A percentile compares a stretch with the other conserved stretches of the same genome.
Conservation (phyloP, 2,329 filamentous ascomycete species). For the Lasiodiplodia gonubiensis region DNA sequence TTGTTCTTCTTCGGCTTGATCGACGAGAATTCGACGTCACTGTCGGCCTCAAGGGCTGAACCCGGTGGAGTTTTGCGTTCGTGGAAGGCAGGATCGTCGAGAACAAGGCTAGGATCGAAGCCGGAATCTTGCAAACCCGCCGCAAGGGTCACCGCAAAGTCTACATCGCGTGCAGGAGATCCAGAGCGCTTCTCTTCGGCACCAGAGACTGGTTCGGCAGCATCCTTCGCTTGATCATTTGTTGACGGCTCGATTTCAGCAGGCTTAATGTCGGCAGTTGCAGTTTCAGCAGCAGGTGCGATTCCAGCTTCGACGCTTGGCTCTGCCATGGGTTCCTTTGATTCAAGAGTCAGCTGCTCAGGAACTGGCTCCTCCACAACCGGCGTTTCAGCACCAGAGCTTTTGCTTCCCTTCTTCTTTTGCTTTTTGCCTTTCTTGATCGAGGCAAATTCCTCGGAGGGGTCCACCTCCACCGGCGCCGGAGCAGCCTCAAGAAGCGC, state of each 20-base stretch:
- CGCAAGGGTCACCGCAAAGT: slow-evolving; percentile 55
- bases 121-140: slow-evolving; percentile 54
- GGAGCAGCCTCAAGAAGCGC: background rate
- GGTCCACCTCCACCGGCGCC: background rate
- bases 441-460: slow-evolving; percentile 7
- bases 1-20: slow-evolving; percentile 38
- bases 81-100: slow-evolving; percentile 48
- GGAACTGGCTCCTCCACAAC: background rate
- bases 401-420: slow-evolving; percentile 43
- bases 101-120: slow-evolving; percentile 53
- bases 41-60: slow-evolving; percentile 36
- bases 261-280: background rate
- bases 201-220: background rate
- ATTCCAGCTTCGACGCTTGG: background rate
- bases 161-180: slow-evolving; percentile 46
- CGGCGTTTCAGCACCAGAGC: slow-evolving; percentile 28
- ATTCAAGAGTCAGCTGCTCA: background rate
- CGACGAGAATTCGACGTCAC: slow-evolving; percentile 31
- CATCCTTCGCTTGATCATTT: background rate
- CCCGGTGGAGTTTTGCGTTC: slow-evolving; percentile 41
- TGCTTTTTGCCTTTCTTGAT: slow-evolving; percentile 43
- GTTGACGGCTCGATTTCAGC: background rate
- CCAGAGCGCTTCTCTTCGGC: slow-evolving; percentile 28
- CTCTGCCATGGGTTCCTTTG: background rate
- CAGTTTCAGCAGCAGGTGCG: background rate